phyloP scores from a whole-genome alignment of 78 protist species.

The Speleostelium caveatum region DNA sequence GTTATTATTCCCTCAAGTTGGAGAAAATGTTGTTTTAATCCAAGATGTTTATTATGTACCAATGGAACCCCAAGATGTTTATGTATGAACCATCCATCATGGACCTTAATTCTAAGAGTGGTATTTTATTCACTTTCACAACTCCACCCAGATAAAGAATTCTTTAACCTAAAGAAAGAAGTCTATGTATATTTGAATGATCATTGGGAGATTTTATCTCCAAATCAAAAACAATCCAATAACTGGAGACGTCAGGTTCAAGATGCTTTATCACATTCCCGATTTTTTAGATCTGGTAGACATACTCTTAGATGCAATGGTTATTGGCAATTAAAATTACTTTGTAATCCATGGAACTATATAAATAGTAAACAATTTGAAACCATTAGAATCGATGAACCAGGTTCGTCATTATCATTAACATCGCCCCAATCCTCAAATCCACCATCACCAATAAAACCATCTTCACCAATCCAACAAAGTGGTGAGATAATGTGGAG shows the following conservation, averaged over 20 bases:
- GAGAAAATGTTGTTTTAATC: conserved; percentile 36
- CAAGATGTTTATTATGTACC: conserved; percentile 44
- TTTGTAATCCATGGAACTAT: conserved; percentile 75
- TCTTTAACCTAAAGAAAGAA: conserved; percentile 68
- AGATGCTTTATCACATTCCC: conserved; percentile 67
- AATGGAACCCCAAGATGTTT: conserved; percentile 64
- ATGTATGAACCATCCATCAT: conserved; percentile 77
- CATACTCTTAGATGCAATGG: conserved; percentile 75
- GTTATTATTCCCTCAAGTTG: background rate
- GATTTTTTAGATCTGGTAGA: conserved; percentile 75
- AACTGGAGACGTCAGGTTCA: conserved; percentile 78
- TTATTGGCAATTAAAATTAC: conserved; percentile 65
- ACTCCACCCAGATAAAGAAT: conserved; percentile 65
- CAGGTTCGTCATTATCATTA: background rate
- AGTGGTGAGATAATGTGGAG: background rate
- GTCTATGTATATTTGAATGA: conserved; percentile 73
- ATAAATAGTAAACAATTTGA: conserved; percentile 60
- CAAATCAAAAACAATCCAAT: conserved; percentile 59
- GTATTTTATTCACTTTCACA: conserved; percentile 33
- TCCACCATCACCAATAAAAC: background rate
- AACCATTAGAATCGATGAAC: conserved; percentile 49
- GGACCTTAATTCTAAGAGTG: conserved; percentile 64
- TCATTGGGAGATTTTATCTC: conserved; percentile 75
- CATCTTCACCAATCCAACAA: background rate
- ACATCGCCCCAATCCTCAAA: background rate